These are phyloP conservation scores for Moricandia moricandioides DNA, from an alignment of 345 rosid species.

Conservation along the genomic window DNA sequence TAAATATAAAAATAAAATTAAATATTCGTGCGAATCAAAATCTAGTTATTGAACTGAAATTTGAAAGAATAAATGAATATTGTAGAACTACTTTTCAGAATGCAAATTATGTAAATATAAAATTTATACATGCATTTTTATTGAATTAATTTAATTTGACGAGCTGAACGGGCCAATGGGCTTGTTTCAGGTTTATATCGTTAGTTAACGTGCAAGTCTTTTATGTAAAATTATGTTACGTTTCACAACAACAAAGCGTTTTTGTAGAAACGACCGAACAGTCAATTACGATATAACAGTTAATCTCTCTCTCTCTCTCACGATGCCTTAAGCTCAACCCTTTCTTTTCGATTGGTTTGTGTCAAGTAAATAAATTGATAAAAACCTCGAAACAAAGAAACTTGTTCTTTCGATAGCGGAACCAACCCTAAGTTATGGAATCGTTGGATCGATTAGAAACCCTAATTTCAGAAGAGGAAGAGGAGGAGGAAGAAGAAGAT, in stretches of 20 bases:
- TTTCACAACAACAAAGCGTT: not conserved
- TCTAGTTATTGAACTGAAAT: no score
- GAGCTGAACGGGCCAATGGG: not conserved
- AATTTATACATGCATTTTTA: no score
- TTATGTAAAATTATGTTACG: not conserved
- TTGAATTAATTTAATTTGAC: no score
- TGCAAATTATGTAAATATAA: no score
- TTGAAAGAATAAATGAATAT: no score
- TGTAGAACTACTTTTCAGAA: no score
- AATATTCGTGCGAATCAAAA: no score
- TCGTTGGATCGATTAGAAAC: conserved; percentile 12
- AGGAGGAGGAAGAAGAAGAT: conserved; percentile 81
- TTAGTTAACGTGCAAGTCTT: not conserved
- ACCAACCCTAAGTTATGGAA: conserved; percentile 10
- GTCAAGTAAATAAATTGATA: not conserved
- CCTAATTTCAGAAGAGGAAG: conserved; percentile 45
- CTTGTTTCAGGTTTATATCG: not conserved
- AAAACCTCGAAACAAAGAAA: not conserved
- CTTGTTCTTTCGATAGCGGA: not conserved
- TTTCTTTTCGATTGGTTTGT: not conserved
- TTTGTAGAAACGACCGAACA: not conserved
- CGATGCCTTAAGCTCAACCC: not conserved
- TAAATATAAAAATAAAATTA: no score
- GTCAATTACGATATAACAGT: not conserved
- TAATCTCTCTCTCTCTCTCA: not conserved